Evolutionary conservation across 2,329 filamentous ascomycete species (phyloP), one percentile per base, ranked within the genome.

Genomic region (Colletotrichum sp.): DNA sequence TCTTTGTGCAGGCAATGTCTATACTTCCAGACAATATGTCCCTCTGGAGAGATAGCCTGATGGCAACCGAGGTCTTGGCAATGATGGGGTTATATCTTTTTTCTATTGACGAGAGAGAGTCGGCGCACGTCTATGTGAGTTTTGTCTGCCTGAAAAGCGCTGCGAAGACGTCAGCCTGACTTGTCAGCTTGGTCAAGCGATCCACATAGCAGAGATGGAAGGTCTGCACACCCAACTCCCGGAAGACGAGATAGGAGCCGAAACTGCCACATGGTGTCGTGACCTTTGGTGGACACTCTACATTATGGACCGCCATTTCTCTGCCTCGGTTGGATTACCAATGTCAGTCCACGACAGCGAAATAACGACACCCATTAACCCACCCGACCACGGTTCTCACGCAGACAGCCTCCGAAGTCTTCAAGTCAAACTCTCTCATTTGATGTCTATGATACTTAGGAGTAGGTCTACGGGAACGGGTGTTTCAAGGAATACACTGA

Each of bases 271-370:
- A 0, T 79, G 80, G 1, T 85, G 84, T 56, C 83, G 83, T 1
- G 81, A 83, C 72, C 77, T 86, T 2, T 87, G 85, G 85, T 86
- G 85, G 84, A 85, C 84, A 0, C 68, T 85, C 4, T 86, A 86
- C 66, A 84, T 84, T 15, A 83, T 86, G 79, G 85, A 87, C 30
- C 80, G 83, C 0, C 83, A 86, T 43, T 83, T 86, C 55, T 86
- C 84, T 1, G 83, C 83, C 0, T 70, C 67, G 16, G 32, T 70
- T 6, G 67, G 67, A 30, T 12, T 70, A 6, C 60, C 55, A 12
- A 70, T 70, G 67, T 70, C 67, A 48, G 38, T 48, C 32, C 38
- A 67, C 26, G n/a, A 67, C 36, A 28, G 34, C 32, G 38, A 67
- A 55, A 48, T 67, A 24, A 30, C 55, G 2, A 60, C 55, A 60